Evolutionary conservation across 2,329 filamentous ascomycete genomes (phyloP), one percentile per base, ranked within the genome.

Genomic region (Pyrenochaeta sp.): DNA sequence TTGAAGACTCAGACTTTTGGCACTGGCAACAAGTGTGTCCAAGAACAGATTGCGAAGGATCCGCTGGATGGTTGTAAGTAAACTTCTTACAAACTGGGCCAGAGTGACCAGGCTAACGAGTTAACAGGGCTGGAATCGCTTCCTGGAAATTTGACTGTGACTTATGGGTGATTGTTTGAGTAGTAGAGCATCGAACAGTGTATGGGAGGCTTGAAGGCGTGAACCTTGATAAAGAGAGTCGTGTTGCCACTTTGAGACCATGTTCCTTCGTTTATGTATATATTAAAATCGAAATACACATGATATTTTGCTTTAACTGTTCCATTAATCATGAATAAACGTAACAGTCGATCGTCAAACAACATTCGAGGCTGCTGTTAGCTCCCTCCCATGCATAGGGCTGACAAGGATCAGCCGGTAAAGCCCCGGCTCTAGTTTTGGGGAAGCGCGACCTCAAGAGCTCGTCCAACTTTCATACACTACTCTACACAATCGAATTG

Each of bases 371-470:
- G 23, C 23, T 15, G 40, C 1, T 32, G 41, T 31, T 43, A 30
- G 27, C 41, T 36, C 33, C n/a, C 15, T 33, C 31, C 7, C 27
- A 6, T 42, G 40, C 37, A 18, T 45, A 54, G 54, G 54, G 51
- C 51, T 52, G 49, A 58, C 56, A 51, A 33, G 60, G 60, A 37
- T 60, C n/a, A 15, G 33, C 12, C 33, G 49, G 49, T 57, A 57
- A 50, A 43, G 27, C 49, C 32, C 17, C 23, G 27, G 33, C 33
- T 39, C 32, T 23, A 14, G 40, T 6, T 23, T 45, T 39, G 20
- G 41, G 23, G 32, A 40, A 35, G 14, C 23, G 10, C 1, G 7
- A 37, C 37, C n/a, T 15, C 29, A 14, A 30, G 18, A 30, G 23
- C 17, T 35, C 17, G 21, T 33, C 37, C 32, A 29, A n/a, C 15